These are phyloP conservation scores for Monilinia fructigena DNA, from an alignment of 2,329 filamentous ascomycete genomes.

Conservation along the genomic window DNA sequence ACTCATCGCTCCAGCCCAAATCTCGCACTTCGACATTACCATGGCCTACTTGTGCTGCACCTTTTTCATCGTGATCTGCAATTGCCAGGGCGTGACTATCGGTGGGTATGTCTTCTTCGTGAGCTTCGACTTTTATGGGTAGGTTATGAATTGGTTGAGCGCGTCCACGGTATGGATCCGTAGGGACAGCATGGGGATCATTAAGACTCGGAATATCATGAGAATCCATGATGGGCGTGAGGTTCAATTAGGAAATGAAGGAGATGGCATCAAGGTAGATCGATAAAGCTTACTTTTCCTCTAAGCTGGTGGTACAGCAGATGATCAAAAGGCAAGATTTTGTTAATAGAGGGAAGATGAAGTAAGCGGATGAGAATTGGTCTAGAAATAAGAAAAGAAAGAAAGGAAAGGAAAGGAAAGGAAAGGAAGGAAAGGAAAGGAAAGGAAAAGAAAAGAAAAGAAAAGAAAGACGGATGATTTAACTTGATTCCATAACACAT, in stretches of 20 bases:
- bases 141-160: conserved; percentile 25
- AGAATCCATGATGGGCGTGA: neutral
- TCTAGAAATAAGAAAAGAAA: neutral
- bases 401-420: neutral
- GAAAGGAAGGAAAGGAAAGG: too few species aligned
- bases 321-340: neutral
- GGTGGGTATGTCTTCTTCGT: conserved; percentile 39
- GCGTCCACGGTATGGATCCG: conserved; percentile 18
- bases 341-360: neutral
- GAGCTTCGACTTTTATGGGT: conserved; percentile 32
- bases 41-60: conserved; percentile 45
- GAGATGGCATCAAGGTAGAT: neutral
- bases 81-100: conserved; percentile 46
- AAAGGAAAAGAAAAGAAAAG: too few species aligned
- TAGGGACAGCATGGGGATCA: conserved; percentile 12
- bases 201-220: conserved; percentile 13
- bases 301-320: too few species aligned
- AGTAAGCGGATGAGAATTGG: neutral
- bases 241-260: too few species aligned
- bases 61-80: conserved; percentile 43
- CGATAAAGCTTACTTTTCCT: too few species aligned
- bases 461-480: too few species aligned
- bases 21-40: conserved; percentile 50
- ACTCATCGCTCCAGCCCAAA: conserved; percentile 57
- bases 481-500: too few species aligned